Conservation (phyloP, 2,329 filamentous ascomycete genomes). For the Lachnellula willkommii region DNA sequence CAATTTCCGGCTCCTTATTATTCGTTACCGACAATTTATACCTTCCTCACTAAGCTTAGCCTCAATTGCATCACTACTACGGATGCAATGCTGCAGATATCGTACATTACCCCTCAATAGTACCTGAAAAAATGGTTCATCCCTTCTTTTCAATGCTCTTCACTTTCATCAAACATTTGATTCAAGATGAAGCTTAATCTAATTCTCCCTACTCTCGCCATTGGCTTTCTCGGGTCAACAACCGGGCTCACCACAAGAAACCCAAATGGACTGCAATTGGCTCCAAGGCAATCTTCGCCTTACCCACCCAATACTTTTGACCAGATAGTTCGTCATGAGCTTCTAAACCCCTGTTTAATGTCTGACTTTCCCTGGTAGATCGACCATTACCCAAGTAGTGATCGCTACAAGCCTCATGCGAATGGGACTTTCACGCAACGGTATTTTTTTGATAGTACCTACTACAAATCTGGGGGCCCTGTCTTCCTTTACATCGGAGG, state of each 20-base stretch:
- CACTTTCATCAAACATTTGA: background rate
- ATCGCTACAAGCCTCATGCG: constrained; percentile 37
- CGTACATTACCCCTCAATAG: background rate
- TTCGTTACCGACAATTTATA: background rate
- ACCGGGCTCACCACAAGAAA: background rate
- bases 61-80: background rate
- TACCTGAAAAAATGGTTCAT: background rate
- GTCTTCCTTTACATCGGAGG: constrained; percentile 45
- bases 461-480: constrained; percentile 50
- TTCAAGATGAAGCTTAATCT: constrained; percentile 3
- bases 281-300: constrained; percentile 5
- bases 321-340: constrained; percentile 15
- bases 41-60: constrained; percentile 9
- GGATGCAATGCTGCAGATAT: background rate
- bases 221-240: constrained; percentile 5
- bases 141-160: background rate
- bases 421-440: constrained; percentile 49
- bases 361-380: constrained; percentile 30
- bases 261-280: background rate
- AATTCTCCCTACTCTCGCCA: constrained; percentile 1
- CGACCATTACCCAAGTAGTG: constrained; percentile 41
- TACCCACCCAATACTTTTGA: constrained; percentile 20
- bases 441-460: constrained; percentile 49
- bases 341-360: background rate
- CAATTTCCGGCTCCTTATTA: background rate